A percentile compares a stretch with the other conserved stretches of the same genome.
Evolutionary conservation across 305 asterid genomes (phyloP).

Genomic region (Fraxinus floribunda): DNA sequence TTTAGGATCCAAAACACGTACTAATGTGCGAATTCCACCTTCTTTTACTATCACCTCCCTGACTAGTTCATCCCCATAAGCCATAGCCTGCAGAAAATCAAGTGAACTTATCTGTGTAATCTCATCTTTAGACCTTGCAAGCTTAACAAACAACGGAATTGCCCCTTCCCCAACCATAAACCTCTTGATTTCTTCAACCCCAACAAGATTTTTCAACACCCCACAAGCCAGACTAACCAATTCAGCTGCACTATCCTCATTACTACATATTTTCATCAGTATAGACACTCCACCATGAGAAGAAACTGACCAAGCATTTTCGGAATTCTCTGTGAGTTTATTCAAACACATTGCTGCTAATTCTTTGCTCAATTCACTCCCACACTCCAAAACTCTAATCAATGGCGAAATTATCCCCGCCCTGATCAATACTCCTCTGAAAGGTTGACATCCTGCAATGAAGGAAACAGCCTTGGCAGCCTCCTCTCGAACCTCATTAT

Average conservation of each 20-base stretch:
- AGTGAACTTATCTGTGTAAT: constrained; percentile 49
- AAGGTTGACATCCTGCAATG: constrained; percentile 45
- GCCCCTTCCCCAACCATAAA: constrained; percentile 86
- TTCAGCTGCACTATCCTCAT: constrained; percentile 30
- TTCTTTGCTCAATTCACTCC: constrained; percentile 52
- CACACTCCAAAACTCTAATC: constrained; percentile 63
- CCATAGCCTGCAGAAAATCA: constrained; percentile 72
- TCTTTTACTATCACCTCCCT: constrained; percentile 47
- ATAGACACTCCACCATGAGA: constrained; percentile 89
- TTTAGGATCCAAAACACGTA: constrained; percentile 64
- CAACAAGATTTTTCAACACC: constrained; percentile 77
- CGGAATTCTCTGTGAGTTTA: constrained; percentile 78
- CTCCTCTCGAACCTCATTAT: constrained; percentile 55
- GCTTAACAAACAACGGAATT: constrained; percentile 46
- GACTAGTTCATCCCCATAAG: constrained; percentile 57
- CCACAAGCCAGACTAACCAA: constrained; percentile 56
- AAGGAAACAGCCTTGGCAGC: constrained; percentile 53
- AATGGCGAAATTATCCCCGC: constrained; percentile 64
- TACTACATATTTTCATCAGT: constrained; percentile 66
- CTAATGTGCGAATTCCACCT: constrained; percentile 65
- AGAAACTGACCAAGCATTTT: constrained; percentile 85
- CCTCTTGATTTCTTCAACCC: constrained; percentile 82
- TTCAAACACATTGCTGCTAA: constrained; percentile 71
- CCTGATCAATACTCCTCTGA: constrained; percentile 41
- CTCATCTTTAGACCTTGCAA: constrained; percentile 54